Evolutionary conservation across 768 basidiomycete genomes (phyloP).

Genomic region (Chalciporus sphaerocephalus): DNA sequence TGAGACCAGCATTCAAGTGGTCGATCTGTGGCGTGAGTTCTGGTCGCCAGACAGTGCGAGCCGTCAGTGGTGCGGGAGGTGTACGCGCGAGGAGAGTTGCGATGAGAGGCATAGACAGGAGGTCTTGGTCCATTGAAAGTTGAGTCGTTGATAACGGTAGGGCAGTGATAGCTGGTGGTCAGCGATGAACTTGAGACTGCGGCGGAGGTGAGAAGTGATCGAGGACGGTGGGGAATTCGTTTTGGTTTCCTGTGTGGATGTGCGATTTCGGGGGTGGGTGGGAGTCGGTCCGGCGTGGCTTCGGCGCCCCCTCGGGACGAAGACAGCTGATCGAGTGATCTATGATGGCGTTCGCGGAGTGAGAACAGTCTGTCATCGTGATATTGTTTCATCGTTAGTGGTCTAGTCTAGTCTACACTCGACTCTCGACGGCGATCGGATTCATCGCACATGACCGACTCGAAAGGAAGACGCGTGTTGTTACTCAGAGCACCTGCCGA

Average conservation of each 20-base stretch:
- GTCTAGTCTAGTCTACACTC: no score
- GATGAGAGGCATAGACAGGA: conserved; percentile 14
- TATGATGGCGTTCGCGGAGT: neutral
- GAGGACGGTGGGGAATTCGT: neutral
- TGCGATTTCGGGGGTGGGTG: neutral
- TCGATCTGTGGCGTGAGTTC: conserved; percentile 18
- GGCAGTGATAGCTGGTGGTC: no score
- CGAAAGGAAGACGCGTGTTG: conserved; percentile 30
- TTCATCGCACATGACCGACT: neutral
- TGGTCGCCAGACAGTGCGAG: conserved; percentile 12
- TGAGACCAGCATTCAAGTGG: conserved; percentile 11
- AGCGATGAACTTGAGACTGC: no score
- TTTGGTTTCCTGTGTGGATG: neutral
- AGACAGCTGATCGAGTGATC: neutral
- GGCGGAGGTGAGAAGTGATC: neutral
- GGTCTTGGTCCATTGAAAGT: neutral
- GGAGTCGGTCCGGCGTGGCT: no score
- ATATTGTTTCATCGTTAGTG: no score
- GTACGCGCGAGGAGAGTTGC: conserved; percentile 14
- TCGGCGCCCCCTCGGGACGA: no score
- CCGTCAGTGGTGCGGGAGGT: conserved; percentile 11
- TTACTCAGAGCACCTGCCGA: conserved; percentile 38
- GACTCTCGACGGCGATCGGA: neutral
- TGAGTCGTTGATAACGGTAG: no score
- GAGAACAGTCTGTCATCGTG: neutral